Base-by-base conservation (phyloP, 805 yeast genomes). In the Ogataea nitratoaversa region DNA sequence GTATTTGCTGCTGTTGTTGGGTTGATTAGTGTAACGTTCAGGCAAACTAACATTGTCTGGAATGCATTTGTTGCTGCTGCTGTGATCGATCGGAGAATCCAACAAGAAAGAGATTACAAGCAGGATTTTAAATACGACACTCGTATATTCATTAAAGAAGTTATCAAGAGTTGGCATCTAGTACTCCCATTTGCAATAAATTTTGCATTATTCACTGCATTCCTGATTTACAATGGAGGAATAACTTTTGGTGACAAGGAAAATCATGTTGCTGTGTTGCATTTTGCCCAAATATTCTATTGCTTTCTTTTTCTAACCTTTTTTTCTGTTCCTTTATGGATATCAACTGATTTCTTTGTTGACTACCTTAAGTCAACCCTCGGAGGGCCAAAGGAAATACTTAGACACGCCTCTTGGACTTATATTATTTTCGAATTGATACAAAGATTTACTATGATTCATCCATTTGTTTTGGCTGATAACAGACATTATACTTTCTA, bases 21-120 rank as follows among this genome's bases (percentile, higher is more conserved):
- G 0, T 70, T 79, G 5, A 22, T 71, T 4, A 83, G 95, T 53
- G 67, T 93, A 28, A 64, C 75, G 56, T 82, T 93, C 57, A 74
- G 99, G 47, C 99, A 93, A 53, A 93, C 99, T 0, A 93, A 93
- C 53, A 80, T 93, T 25, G 68, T 89, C 0, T 93, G 99, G 99
- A 71, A 78, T 12, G 78, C 74, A 0, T 79, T 85, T 48, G 67
- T 82, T 1, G 63, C 78, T 38, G 71, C 76, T 0, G 59, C 78
- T 1, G 65, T 78, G 8, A 58, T 84, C 20, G 88, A 82, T 50
- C 60, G 71, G 19, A 66, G 66, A 36, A 60, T 70, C 14, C 65
- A 70, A 7, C 61, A 66, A 43, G 60, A 64, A 9, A 41, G 46
- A 19, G 33, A 42, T 3, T 50, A 52, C 36, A 41, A 41, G 8